Base-by-base conservation (phyloP, 2,329 filamentous ascomycete species). In the Zymoseptoria pseudotritici region DNA sequence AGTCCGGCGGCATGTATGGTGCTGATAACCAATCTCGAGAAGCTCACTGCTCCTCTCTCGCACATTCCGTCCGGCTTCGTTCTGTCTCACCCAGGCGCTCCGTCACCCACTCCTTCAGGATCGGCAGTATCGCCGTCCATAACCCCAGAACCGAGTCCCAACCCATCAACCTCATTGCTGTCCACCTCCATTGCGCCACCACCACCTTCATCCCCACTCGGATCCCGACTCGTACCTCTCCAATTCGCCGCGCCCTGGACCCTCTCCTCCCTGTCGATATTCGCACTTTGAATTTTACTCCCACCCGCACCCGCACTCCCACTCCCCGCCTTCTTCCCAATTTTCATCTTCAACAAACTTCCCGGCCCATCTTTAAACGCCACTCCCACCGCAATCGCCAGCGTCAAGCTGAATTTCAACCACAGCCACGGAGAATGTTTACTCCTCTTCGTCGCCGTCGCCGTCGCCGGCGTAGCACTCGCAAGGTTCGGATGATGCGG, bases 341-440 rank as follows among this genome's bases (percentile, higher is more conserved):
- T 11, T 13, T n/a, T 46, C 61, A 31, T 62, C 61, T 62, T 63
- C 53, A 79, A 58, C 62, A 79, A 68, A 55, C 69, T 72, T 17
- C 69, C 77, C 17, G 79, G 79, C 2, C 79, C 79, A 56, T 79
- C 71, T 55, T 73, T 75, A 51, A 81, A 72, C 7, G 79, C 79
- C 2, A 78, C 71, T n/a, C 78, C 78, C 51, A 81, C 72, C 11
- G 78, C 79, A 60, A 80, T 71, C 50, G 78, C 75, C 51, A 81
- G 70, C 13, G 77, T 77, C 55, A 80, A 67, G 9, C 75, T 78
- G 64, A 81, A 80, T 61, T 76, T 78, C 42, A 78, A 69, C 79
- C 79, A 81, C 46, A 79, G 66, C 59, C 70, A 72, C 8, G 78
- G 70, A 42, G 68, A 72, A 52, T 72, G 67, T 57, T 68, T 65